These are phyloP conservation scores for Bryum argenteum DNA, from an alignment of 225 moss, liverwort and hornwort genomes.

Conservation along the genomic window DNA sequence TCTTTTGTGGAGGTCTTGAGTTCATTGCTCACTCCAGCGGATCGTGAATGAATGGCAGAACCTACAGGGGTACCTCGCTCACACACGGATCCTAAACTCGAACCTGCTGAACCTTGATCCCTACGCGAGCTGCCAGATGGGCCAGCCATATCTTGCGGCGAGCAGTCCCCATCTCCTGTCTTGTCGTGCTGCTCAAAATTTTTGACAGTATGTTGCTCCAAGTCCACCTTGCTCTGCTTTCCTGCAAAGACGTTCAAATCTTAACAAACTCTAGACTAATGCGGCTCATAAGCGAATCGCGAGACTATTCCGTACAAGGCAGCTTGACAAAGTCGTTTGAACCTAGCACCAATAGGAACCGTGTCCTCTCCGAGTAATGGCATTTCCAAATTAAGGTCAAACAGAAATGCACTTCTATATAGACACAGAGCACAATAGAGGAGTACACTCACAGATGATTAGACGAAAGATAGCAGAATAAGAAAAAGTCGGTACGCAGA, in stretches of 20 bases:
- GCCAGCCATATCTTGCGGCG: slow-evolving; percentile 47
- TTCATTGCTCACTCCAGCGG: slow-evolving; percentile 34
- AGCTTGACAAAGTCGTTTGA: not conserved
- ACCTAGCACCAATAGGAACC: not conserved
- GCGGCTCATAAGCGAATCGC: not conserved
- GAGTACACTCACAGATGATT: not conserved
- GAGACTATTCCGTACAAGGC: not conserved
- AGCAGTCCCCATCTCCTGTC: slow-evolving; percentile 44
- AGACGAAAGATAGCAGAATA: not conserved
- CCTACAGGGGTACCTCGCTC: slow-evolving; percentile 45
- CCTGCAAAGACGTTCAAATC: slow-evolving; percentile 23
- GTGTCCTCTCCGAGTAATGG: not conserved
- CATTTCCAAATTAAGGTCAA: not conserved
- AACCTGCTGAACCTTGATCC: slow-evolving; percentile 36
- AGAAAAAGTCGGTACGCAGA: not conserved
- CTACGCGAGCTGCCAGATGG: slow-evolving; percentile 49
- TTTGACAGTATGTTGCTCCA: slow-evolving; percentile 36
- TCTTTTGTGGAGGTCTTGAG: slow-evolving; percentile 42
- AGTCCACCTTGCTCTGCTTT: slow-evolving; percentile 50
- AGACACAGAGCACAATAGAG: not conserved
- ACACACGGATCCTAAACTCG: slow-evolving; percentile 36
- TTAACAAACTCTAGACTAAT: not conserved
- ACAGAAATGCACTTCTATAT: not conserved
- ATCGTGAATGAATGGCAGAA: slow-evolving; percentile 45
- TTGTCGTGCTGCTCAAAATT: slow-evolving; percentile 54